Evolutionary conservation across 371 early-diverging fungal genomes (phyloP), one percentile per base, ranked within the genome.

Genomic region (Mucor ambiguus): DNA sequence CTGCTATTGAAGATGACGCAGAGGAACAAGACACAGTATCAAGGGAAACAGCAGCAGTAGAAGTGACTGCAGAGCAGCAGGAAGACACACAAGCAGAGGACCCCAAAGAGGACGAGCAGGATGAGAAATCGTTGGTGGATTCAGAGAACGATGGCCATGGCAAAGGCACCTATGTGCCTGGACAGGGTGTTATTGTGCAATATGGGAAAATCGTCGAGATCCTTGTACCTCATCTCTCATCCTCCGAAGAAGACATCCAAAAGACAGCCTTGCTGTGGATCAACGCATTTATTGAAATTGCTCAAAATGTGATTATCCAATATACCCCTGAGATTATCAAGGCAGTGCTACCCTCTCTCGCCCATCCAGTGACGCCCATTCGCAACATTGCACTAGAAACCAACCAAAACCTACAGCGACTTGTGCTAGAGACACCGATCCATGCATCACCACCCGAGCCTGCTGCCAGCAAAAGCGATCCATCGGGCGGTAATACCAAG

Each of bases 231-330:
- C 92, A 95, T 70, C 76, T 96, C 8, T 85, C 86, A 28, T 90
- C 92, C 7, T 60, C 68, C 63, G 96, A 96, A 61, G 92, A 93
- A 74, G 94, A 93, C 63, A 94, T 94, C 12, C 96, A 96, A 74
- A 87, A 76, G 43, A 93, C 90, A 0, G 95, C 96, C 0, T 76
- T 97, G 26, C 78, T 85, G 46, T 97, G 98, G 98, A 85, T 94
- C 56, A 86, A 88, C 67, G 92, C 92, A 69, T 94, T 97, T 67
- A 88, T 95, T 38, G 78, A 81, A 29, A 81, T 95, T 32, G 92
- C 93, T 18, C 87, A 90, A 48, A 86, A 89, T 20, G 84, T 90
- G 9, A 89, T 96, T 66, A 85, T 96, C 29, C 85, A 88, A 11
- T 90, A 85, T 64, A 88, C 91, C 22, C 92, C 96, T 2, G 72